These are phyloP conservation scores for Scedosporium apiospermum DNA, from an alignment of 2,329 filamentous ascomycete species.

Conservation along the genomic window DNA sequence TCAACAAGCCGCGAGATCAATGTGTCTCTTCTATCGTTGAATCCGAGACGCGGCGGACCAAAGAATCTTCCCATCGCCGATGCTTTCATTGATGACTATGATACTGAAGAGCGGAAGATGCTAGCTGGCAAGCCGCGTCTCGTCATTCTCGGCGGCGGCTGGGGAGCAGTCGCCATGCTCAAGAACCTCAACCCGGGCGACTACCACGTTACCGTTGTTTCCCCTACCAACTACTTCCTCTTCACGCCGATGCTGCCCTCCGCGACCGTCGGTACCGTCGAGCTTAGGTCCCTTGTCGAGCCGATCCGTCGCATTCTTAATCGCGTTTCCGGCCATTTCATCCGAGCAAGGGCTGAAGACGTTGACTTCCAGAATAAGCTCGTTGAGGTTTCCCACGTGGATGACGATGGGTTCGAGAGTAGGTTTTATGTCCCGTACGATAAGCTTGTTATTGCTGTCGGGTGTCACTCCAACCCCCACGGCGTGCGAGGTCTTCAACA, in stretches of 20 bases:
- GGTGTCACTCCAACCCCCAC: constrained; percentile 87
- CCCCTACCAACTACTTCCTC: constrained; percentile 90
- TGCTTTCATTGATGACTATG: constrained; percentile 80
- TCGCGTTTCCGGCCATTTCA: constrained; percentile 74
- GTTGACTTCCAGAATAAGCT: constrained; percentile 88
- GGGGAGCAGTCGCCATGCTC: constrained; percentile 85
- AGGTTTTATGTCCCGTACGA: constrained; percentile 95
- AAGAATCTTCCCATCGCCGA: constrained; percentile 94
- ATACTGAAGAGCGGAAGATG: constrained; percentile 56
- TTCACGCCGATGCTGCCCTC: constrained; percentile 98
- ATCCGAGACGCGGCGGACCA: constrained; percentile 73
- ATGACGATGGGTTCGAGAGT: constrained; percentile 60
- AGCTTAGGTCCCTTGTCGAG: constrained; percentile 84
- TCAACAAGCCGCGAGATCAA: constrained; percentile 60
- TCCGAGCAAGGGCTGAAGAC: constrained; percentile 78
- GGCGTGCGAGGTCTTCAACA: constrained; percentile 92
- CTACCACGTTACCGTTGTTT: constrained; percentile 93
- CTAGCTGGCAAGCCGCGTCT: constrained; percentile 85
- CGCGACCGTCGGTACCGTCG: constrained; percentile 90
- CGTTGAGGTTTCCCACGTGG: constrained; percentile 72
- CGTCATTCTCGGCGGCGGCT: constrained; percentile 87
- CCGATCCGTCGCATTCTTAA: constrained; percentile 79
- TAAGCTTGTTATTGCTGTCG: constrained; percentile 87
- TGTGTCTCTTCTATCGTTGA: constrained; percentile 76
- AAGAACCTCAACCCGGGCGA: constrained; percentile 86